Evolutionary conservation across 208 protist genomes (phyloP), one percentile per base, ranked within the genome.

Genomic region (Angomonas ambiguus): DNA sequence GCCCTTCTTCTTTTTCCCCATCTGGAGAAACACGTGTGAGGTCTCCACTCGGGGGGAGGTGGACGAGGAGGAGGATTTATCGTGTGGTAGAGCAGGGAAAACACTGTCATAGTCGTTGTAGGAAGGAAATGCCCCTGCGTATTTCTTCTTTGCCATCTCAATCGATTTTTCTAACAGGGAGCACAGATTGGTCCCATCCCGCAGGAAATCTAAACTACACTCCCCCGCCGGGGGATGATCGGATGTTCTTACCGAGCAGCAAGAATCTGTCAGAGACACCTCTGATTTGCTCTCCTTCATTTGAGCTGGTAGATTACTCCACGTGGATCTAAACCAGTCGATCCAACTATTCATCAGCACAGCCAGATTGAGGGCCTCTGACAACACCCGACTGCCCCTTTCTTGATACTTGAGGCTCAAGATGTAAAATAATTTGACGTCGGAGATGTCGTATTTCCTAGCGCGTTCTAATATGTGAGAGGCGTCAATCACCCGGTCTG

Each of bases 401-500:
- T 80, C 76, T 61, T 84, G 78, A 22, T 82, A 85, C 51, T 71
- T 69, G 31, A 83, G 22, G 1, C 71, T 35, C 0, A 88, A 64
- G 2, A 82, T 58, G 28, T 77, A 72, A 38, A 85, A 88, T 0
- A 85, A 67, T 11, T 83, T 64, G 22, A 84, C 55, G 55, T 88
- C 77, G 0, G 69, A 74, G 28, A 84, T 51, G 22, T 66, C n/a
- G 32, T 76, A 34, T 34, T 77, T 76, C 34, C 72, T 82, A 16
- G 71, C 70, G 0, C 69, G 71, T 41, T 85, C 78, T 0, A 88
- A 65, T 20, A 88, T 82, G 58, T 74, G 74, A 22, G 67, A 69
- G 2, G 73, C 82, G 41, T 84, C 75, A 38, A 88, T 82, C 28
- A 77, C 72, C 0, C 68, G 72, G 20, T 80, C 75, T 35, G 82